Evolutionary conservation across 345 rosid genomes (phyloP).

Genomic region (Arabidopsis arenosa): DNA sequence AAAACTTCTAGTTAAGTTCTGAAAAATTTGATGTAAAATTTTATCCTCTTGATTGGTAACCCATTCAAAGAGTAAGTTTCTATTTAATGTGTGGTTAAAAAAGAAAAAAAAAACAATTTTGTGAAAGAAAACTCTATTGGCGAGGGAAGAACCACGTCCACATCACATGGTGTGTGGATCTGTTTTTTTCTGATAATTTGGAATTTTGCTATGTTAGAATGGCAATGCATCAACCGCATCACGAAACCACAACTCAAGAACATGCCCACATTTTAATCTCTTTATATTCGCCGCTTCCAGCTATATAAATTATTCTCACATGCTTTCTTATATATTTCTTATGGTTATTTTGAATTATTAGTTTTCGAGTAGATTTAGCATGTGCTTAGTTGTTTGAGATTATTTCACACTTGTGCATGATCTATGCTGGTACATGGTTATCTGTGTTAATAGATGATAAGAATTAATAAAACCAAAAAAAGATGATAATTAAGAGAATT

Average conservation of each 20-base stretch:
- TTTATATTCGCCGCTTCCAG: conserved; percentile 38
- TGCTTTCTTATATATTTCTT: background rate
- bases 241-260: conserved; percentile 30
- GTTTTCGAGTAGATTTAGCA: conserved; percentile 23
- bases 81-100: no score
- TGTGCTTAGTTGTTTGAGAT: conserved; percentile 25
- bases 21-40: no score
- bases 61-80: no score
- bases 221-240: conserved; percentile 22
- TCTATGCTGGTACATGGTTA: conserved; percentile 15
- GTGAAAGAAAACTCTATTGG: background rate
- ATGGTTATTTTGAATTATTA: conserved; percentile 14
- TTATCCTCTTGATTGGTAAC: no score
- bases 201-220: conserved; percentile 13
- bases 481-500: no score
- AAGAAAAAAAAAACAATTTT: background rate
- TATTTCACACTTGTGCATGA: conserved; percentile 9
- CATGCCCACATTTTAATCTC: conserved; percentile 36
- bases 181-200: conserved; percentile 6
- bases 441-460: conserved; percentile 20
- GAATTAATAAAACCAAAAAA: no score
- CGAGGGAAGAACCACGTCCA: conserved; percentile 36
- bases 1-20: no score
- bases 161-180: conserved; percentile 45
- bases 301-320: conserved; percentile 29